phyloP scores from a whole-genome alignment of 345 rosid genomes.

The Gossypioides kirkii region DNA sequence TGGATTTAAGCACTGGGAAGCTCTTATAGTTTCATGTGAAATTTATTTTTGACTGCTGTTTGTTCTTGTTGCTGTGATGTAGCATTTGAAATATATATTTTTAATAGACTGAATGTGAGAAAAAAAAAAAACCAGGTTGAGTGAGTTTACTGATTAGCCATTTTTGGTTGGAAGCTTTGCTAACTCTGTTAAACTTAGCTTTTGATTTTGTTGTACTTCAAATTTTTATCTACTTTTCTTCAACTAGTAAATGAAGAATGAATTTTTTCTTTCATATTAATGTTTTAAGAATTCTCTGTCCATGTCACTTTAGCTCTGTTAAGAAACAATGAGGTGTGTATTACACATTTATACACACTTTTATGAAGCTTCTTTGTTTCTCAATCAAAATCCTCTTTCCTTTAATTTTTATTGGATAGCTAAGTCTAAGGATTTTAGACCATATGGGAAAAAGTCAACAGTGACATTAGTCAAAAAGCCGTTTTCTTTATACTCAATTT shows the following conservation, averaged over 20 bases:
- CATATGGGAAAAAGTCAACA: no score
- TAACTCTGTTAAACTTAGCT: not conserved
- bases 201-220: not conserved
- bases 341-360: not conserved
- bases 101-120: not conserved
- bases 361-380: not conserved
- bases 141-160: not conserved
- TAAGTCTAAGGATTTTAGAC: no score
- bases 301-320: not conserved
- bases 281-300: not conserved
- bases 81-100: not conserved
- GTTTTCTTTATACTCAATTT: not conserved
- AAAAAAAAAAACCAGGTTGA: not conserved
- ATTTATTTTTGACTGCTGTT: not conserved
- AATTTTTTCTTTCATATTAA: not conserved
- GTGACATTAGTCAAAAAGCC: not conserved
- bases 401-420: no score
- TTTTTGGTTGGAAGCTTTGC: not conserved
- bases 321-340: not conserved
- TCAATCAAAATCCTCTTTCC: not conserved
- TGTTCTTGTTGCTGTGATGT: not conserved
- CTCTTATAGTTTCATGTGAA: not conserved
- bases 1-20: not conserved
- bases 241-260: not conserved
- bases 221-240: not conserved